These are phyloP conservation scores for Trichophyton benhamiae DNA, from an alignment of 2,329 filamentous ascomycete species.

Conservation along the genomic window DNA sequence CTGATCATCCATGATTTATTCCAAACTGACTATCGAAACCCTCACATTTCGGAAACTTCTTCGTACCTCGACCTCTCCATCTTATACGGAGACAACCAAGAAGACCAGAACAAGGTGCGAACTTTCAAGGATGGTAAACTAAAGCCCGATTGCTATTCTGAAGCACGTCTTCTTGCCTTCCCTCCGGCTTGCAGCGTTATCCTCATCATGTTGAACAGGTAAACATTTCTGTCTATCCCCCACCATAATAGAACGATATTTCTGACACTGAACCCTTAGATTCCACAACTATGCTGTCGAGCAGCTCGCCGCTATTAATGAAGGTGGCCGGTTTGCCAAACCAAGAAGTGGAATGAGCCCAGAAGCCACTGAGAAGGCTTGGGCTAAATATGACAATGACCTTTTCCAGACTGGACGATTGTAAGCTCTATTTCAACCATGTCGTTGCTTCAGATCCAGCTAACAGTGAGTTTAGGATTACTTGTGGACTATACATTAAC, in stretches of 20 bases:
- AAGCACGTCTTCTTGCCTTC: conserved; percentile 22
- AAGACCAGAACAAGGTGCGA: conserved; percentile 26
- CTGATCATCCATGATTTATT: conserved; percentile 44
- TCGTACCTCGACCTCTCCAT: conserved; percentile 39
- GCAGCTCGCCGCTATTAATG: conserved; percentile 32
- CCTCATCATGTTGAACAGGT: conserved; percentile 29
- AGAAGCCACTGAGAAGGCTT: conserved; percentile 23
- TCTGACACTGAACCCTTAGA: conserved; percentile 23
- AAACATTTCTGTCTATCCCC: conserved; percentile 42
- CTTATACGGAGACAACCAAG: conserved; percentile 30
- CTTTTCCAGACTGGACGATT: conserved; percentile 26
- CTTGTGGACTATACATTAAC: conserved; percentile 24
- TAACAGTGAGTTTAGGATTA: conserved; percentile 15
- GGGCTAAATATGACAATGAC: conserved; percentile 26
- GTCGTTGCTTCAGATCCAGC: neutral
- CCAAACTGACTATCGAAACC: conserved; percentile 26
- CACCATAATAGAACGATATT: conserved; percentile 22
- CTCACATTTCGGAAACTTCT: conserved; percentile 28
- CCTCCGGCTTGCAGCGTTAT: conserved; percentile 26
- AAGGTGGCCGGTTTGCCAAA: conserved; percentile 27
- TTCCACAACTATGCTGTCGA: conserved; percentile 32
- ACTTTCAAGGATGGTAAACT: conserved; percentile 28
- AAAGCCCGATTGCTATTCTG: conserved; percentile 29
- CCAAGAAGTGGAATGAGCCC: conserved; percentile 11
- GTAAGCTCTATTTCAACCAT: conserved; percentile 9